Percentiles rank a stretch among this genome's conserved stretches.
Conservation (phyloP, 169 alveolate species). For the Amoebophrya sp. region DNA sequence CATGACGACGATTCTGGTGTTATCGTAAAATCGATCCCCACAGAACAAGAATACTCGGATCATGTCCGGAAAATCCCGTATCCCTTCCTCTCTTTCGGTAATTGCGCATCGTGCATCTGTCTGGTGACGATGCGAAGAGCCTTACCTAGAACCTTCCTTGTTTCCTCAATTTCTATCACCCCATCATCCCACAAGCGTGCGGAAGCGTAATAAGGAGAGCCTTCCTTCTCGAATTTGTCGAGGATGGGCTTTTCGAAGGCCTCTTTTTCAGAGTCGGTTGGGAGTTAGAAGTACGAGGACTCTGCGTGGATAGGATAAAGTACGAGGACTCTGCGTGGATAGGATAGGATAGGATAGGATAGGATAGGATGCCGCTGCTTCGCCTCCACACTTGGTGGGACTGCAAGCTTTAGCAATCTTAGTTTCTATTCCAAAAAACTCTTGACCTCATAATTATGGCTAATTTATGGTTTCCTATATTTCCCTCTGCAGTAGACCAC, state of each 20-base stretch:
- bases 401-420: too few relatives aligned
- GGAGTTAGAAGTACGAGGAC: too few relatives aligned
- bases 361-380: too few relatives aligned
- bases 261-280: neutral
- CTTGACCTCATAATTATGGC: too few relatives aligned
- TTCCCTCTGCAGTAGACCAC: neutral
- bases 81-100: neutral
- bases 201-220: neutral
- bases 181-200: neutral
- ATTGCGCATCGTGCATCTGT: neutral
- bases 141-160: neutral
- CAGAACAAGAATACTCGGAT: too few relatives aligned
- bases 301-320: too few relatives aligned
- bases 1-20: too few relatives aligned
- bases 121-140: neutral
- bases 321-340: too few relatives aligned
- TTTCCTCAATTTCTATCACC: neutral
- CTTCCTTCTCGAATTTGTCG: conserved; percentile 6
- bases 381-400: too few relatives aligned
- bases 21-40: too few relatives aligned
- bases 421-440: too few relatives aligned
- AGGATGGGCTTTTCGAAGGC: neutral
- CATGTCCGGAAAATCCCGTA: neutral
- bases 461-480: neutral
- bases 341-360: too few relatives aligned